Evolutionary conservation across 208 protist genomes (phyloP), one percentile per base, ranked within the genome.

Genomic region (Strigomonas galati): DNA sequence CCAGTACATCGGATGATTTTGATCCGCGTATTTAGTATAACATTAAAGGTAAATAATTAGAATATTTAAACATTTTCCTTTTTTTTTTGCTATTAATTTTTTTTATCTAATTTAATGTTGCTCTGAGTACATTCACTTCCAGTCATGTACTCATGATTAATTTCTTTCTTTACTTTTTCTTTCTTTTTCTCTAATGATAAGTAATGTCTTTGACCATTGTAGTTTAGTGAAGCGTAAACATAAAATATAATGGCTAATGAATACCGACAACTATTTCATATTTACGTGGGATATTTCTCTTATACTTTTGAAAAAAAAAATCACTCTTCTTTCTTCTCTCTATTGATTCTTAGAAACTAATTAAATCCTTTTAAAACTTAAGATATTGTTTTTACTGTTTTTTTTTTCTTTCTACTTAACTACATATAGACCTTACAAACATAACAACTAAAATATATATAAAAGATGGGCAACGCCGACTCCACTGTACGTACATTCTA

Each of bases 1-100:
- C 56, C 31, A 62, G 56, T n/a, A 62, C 56, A 1, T 62, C 56
- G 10, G 56, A 62, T 44, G 56, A 62, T 5, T 62, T 62, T 62
- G 31, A 40, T 10, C 35, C 35, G 35, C 35, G 10, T 40, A 4
- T 10, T 4, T 40, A 40, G 4, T 10, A 40, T 40, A 40, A 40
- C 7, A 40, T 14, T 24, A 62, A 14, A 46, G 24, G 3, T 19
- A 44, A 40, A 14, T 40, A 10, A 10, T 40, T 40, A 10, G 4
- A 10, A 4, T 40, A 10, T 40, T 14, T 4, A 14, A 40, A 10
- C 35, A 40, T 40, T n/a, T n/a, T 40, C 4, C 10, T 4, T 40
- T 40, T 14, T 40, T 40, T 40, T 40, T 40, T 40, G 35, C 4
- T 40, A 40, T 40, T 40, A 40, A 40, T 40, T 40, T 10, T 40